phyloP scores from a whole-genome alignment of 495 filamentous ascomycete genomes.

The Jackrogersella multiformis region DNA sequence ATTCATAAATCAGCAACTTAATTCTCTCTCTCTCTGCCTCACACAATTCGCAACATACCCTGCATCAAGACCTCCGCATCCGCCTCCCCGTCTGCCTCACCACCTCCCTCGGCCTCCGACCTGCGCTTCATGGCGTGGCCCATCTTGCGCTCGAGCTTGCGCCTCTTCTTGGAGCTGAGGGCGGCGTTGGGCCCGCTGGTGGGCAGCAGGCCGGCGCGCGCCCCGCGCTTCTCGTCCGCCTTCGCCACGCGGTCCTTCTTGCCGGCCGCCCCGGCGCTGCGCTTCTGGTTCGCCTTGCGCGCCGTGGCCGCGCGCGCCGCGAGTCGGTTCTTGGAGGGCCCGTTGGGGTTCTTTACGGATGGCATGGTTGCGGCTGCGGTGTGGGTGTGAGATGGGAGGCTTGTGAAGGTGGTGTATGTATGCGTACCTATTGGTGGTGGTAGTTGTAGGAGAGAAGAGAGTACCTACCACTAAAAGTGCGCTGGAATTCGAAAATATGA shows the following conservation, averaged over 20 bases:
- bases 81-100: conserved; percentile 50
- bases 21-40: not conserved
- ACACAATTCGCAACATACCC: conserved; percentile 39
- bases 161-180: conserved; percentile 54
- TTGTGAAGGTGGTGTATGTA: too few relatives aligned
- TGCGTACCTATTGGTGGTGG: too few relatives aligned
- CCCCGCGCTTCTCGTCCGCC: conserved; percentile 50
- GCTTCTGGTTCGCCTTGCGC: conserved; percentile 43
- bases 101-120: conserved; percentile 52
- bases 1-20: not conserved
- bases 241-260: conserved; percentile 40
- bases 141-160: conserved; percentile 56
- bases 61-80: conserved; percentile 54
- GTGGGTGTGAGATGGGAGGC: not conserved
- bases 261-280: conserved; percentile 31
- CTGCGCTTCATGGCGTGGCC: conserved; percentile 53
- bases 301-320: conserved; percentile 47
- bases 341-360: conserved; percentile 59
- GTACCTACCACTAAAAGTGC: not conserved
- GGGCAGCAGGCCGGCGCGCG: conserved; percentile 51
- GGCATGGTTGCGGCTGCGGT: conserved; percentile 44
- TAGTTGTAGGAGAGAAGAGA: not conserved
- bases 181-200: conserved; percentile 54
- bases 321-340: conserved; percentile 53
- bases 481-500: conserved; percentile 1